Evolutionary conservation across 1,284 basidiomycete species (phyloP).

Genomic region (Rhodotorula sp.): DNA sequence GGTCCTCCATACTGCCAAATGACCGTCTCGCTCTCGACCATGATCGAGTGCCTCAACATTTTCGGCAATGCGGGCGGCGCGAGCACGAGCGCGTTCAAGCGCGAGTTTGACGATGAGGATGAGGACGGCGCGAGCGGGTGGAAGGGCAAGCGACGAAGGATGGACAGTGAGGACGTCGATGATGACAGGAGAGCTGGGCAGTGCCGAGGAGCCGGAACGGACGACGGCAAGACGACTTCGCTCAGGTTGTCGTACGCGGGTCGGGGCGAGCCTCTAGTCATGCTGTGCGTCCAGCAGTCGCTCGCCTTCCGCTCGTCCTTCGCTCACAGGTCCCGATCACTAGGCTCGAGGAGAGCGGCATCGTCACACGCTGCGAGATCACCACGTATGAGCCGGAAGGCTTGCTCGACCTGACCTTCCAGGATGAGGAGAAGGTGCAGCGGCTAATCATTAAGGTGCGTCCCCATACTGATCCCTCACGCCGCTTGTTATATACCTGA

Average conservation of each 20-base stretch:
- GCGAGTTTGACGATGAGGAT: conserved; percentile 6
- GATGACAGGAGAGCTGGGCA: conserved; percentile 12
- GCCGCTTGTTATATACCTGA: neutral
- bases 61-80: conserved; percentile 68
- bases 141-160: conserved; percentile 25
- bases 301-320: neutral
- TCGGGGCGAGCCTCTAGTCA: conserved; percentile 73
- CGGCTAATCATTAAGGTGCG: conserved; percentile 81
- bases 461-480: no score
- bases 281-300: conserved; percentile 79
- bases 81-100: conserved; percentile 25
- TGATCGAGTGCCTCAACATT: conserved; percentile 86
- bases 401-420: conserved; percentile 73
- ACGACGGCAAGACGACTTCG: conserved; percentile 58
- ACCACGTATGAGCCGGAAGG: conserved; percentile 81
- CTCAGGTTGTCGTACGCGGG: conserved; percentile 80
- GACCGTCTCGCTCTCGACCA: conserved; percentile 74
- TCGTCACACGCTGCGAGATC: conserved; percentile 84
- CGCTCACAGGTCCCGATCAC: neutral
- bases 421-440: conserved; percentile 65
- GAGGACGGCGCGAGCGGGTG: conserved; percentile 12
- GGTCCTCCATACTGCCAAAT: conserved; percentile 55
- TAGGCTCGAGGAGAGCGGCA: conserved; percentile 81
- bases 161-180: conserved; percentile 27
- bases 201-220: conserved; percentile 13